Base-by-base conservation (phyloP, 83 land plant species). In the Thuja plicata region DNA sequence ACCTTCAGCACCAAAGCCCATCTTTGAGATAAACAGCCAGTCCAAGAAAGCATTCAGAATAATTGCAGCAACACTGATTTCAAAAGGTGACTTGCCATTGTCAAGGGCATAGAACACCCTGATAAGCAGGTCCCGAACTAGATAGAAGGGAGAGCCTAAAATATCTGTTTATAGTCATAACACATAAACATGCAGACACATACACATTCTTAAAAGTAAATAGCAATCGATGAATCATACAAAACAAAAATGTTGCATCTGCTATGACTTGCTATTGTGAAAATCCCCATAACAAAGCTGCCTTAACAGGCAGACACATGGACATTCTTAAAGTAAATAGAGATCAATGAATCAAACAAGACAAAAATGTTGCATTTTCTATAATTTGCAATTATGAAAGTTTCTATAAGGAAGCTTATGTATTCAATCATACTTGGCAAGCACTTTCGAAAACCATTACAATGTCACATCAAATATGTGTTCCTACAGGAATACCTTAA, bases 91-190 rank as follows among this genome's bases (percentile, higher is more conserved):
- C 48, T 89, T 74, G 38, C 94, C 93, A 90, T 94, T 94, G 45
- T 93, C 95, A 54, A 94, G 92, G 66, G 93, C 93, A 87, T 94
- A 94, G 77, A 93, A 94, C n/a, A 94, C 91, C 71, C 88, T 89
- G 37, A 90, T 91, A 81, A 94, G 86, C 80, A 94, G 86, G 78
- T 94, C 95, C 37, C 95, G 88, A 11, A 74, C 88, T 30, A 94
- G 52, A 89, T 89, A 93, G 71, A 93, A 92, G 16, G 94, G 88
- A 24, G 94, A 91, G 30, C 95, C 94, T 76, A 91, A 50, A 71
- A 87, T 91, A 94, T 91, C 93, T 93, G 91, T 70, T 13, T 30
- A 77, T 8, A 70, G 32, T 32, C n/a, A 74, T 30, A 24, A 48
- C 8, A 46, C 37, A n/a, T n/a, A 10, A 78, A 34, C 13, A 9